Evolutionary conservation across 1,139 yeast genomes (phyloP).

Genomic region (Blastobotrys ciferrii): DNA sequence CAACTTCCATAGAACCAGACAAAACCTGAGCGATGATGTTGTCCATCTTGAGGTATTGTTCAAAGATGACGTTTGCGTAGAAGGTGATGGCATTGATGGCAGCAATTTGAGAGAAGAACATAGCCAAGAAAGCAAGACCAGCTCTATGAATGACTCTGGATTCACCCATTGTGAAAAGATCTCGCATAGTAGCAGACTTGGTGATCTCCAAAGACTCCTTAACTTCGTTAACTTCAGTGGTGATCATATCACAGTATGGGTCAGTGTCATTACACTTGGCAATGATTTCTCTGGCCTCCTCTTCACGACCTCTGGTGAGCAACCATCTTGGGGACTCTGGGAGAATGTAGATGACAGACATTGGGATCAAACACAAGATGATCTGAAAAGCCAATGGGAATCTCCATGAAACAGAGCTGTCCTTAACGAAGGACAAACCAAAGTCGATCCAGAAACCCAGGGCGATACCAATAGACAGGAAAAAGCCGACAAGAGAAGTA

Average conservation of each 20-base stretch:
- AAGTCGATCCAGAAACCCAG: conserved; percentile 71
- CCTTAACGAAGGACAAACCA: conserved; percentile 41
- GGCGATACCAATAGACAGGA: conserved; percentile 67
- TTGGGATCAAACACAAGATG: conserved; percentile 20
- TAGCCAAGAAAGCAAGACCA: conserved; percentile 47
- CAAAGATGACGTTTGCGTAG: conserved; percentile 43
- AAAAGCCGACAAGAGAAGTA: conserved; percentile 67
- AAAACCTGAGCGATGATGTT: conserved; percentile 40
- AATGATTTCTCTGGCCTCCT: conserved; percentile 50
- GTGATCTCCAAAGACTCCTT: conserved; percentile 23
- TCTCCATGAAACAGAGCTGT: conserved; percentile 53
- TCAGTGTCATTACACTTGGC: conserved; percentile 36
- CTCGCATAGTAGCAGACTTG: conserved; percentile 19
- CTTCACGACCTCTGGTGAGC: conserved; percentile 39
- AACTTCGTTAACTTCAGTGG: conserved; percentile 29
- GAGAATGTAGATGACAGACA: conserved; percentile 26
- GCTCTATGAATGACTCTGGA: conserved; percentile 49
- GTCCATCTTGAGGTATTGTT: conserved; percentile 42
- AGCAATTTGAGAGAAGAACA: conserved; percentile 66
- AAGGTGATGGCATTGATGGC: conserved; percentile 62
- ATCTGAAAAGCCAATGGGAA: conserved; percentile 41
- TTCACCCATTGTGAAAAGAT: conserved; percentile 38
- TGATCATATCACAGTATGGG: conserved; percentile 37
- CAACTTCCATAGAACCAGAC: conserved; percentile 45
- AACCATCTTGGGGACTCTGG: conserved; percentile 54